Evolutionary conservation across 2,329 filamentous ascomycete genomes (phyloP).

Genomic region (Zymoseptoria ardabiliae): DNA sequence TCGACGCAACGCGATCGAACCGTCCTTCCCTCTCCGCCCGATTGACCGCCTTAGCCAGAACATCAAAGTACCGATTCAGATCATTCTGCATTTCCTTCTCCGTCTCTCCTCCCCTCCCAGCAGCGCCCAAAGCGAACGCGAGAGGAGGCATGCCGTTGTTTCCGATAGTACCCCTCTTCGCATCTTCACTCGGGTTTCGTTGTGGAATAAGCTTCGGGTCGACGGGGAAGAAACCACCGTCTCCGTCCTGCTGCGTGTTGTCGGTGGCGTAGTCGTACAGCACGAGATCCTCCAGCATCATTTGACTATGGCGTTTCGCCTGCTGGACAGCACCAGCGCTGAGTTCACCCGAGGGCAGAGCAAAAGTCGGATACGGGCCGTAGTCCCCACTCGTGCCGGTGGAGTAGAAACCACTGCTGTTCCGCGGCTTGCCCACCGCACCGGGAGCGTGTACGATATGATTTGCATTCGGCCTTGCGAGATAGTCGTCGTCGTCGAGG

Average conservation of each 20-base stretch:
- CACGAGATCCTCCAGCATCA: constrained; percentile 27
- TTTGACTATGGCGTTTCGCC: constrained; percentile 19
- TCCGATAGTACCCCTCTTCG: constrained; percentile 42
- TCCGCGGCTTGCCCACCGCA: constrained; percentile 12
- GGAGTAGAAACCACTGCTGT: constrained; percentile 16
- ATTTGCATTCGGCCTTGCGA: constrained; percentile 13
- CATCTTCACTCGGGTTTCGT: constrained; percentile 28
- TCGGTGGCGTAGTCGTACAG: constrained; percentile 7
- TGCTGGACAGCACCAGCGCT: constrained; percentile 17
- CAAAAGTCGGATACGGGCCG: constrained; percentile 29
- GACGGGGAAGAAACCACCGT: constrained; percentile 5
- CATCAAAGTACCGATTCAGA: constrained; percentile 70
- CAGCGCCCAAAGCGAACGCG: not conserved
- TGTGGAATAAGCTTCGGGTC: constrained; percentile 27
- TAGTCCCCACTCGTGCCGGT: constrained; percentile 12
- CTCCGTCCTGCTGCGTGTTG: not conserved
- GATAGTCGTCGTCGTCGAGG: constrained; percentile 28
- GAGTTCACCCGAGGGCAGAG: constrained; percentile 11
- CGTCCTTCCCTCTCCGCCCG: constrained; percentile 68
- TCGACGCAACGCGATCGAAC: constrained; percentile 40
- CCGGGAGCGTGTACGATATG: constrained; percentile 1
- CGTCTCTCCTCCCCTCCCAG: not conserved
- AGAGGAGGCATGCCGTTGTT: not conserved
- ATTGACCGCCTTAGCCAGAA: constrained; percentile 73
- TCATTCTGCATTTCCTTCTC: constrained; percentile 45